These are phyloP conservation scores for Fusarium poae DNA, from an alignment of 2,329 filamentous ascomycete genomes.

Conservation along the genomic window DNA sequence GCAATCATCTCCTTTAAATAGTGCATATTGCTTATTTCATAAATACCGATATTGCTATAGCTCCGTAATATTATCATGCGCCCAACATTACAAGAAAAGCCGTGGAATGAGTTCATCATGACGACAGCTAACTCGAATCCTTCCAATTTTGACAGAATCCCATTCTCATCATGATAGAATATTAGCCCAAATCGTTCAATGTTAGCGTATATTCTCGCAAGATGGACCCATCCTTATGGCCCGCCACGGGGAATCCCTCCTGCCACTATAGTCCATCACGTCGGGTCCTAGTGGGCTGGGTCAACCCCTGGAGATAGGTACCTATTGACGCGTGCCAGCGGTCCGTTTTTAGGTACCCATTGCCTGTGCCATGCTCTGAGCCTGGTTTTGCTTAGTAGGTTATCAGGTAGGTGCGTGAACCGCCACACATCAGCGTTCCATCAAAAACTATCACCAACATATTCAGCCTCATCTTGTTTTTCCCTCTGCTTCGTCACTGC, in stretches of 20 bases:
- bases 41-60: not conserved
- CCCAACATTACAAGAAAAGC: not conserved
- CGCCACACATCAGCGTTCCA: slow-evolving; percentile 34
- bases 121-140: slow-evolving; percentile 4
- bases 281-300: slow-evolving; percentile 3
- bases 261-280: slow-evolving; percentile 7
- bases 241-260: slow-evolving; percentile 25
- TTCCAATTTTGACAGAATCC: slow-evolving; percentile 9
- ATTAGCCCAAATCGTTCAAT: slow-evolving; percentile 3
- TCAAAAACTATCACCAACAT: slow-evolving; percentile 36
- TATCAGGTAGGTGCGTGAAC: slow-evolving; percentile 14
- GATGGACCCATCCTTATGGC: slow-evolving; percentile 18
- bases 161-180: slow-evolving; percentile 21
- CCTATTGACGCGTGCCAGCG: slow-evolving; percentile 3
- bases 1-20: slow-evolving; percentile 1
- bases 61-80: not conserved
- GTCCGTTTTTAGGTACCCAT: not conserved
- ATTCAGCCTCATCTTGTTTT: slow-evolving; percentile 27
- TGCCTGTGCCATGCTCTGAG: slow-evolving; percentile 17
- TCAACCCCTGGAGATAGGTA: slow-evolving; percentile 13
- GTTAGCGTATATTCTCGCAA: slow-evolving; percentile 23
- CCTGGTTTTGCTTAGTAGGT: slow-evolving; percentile 24
- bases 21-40: slow-evolving; percentile 23
- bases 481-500: slow-evolving; percentile 12
- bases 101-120: slow-evolving; percentile 19